Evolutionary conservation across 73 alveolate species (phyloP).

Genomic region (Tetrahymena elliotti): DNA sequence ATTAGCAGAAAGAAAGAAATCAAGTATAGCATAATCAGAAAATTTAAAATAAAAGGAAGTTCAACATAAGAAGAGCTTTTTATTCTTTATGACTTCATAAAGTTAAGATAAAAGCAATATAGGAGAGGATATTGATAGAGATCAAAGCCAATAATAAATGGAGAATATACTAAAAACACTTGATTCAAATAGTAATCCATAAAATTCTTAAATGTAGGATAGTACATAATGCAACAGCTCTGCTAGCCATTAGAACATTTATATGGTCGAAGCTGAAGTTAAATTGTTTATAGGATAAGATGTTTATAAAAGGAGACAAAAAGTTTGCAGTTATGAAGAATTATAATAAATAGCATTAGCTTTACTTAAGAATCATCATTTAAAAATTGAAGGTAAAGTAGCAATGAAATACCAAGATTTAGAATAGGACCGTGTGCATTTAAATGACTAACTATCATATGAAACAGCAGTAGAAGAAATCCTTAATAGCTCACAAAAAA

Average conservation of each 20-base stretch:
- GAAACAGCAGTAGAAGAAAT: background rate
- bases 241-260: background rate
- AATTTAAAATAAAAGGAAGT: background rate
- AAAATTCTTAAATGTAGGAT: background rate
- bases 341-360: background rate
- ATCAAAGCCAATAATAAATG: background rate
- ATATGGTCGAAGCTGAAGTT: background rate
- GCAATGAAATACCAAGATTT: background rate
- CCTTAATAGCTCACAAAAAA: background rate
- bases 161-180: background rate
- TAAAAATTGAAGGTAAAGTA: background rate
- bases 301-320: background rate
- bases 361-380: background rate
- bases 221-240: background rate
- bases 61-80: background rate
- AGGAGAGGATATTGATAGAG: background rate
- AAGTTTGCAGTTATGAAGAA: background rate
- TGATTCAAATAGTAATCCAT: background rate
- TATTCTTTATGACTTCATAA: background rate
- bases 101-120: background rate
- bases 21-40: background rate
- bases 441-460: background rate
- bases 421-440: background rate
- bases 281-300: background rate
- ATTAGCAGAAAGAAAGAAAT: background rate